phyloP scores from a whole-genome alignment of 2,329 filamentous ascomycete genomes.

The Metarhizium album region DNA sequence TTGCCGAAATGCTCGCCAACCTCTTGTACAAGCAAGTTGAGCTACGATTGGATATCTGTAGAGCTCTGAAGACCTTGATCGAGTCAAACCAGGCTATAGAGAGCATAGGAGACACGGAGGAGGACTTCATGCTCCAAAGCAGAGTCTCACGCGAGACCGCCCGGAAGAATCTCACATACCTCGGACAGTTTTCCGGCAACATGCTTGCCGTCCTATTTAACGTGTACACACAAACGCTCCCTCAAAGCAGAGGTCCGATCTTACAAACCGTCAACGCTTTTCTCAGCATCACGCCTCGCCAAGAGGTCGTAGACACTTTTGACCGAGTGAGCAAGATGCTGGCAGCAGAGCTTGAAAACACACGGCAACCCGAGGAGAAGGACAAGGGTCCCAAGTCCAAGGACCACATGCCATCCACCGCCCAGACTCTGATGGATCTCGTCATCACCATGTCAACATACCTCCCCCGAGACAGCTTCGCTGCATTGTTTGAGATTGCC shows the following conservation, averaged over 20 bases:
- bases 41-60: slow-evolving; percentile 77
- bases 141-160: slow-evolving; percentile 67
- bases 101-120: slow-evolving; percentile 54
- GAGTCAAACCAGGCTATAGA: slow-evolving; percentile 83
- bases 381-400: slow-evolving; percentile 50
- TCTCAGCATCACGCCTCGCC: slow-evolving; percentile 70
- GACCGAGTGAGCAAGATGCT: slow-evolving; percentile 78
- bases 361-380: slow-evolving; percentile 45
- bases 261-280: slow-evolving; percentile 92
- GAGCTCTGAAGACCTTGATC: slow-evolving; percentile 72
- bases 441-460: slow-evolving; percentile 95
- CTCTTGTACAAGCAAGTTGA: slow-evolving; percentile 87
- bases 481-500: slow-evolving; percentile 76
- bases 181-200: slow-evolving; percentile 72
- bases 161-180: slow-evolving; percentile 67
- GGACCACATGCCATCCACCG: slow-evolving; percentile 78
- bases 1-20: slow-evolving; percentile 85
- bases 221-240: slow-evolving; percentile 92
- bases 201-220: slow-evolving; percentile 97
- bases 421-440: slow-evolving; percentile 91
- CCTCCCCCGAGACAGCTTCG: slow-evolving; percentile 76
- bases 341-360: slow-evolving; percentile 53
- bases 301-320: slow-evolving; percentile 81
- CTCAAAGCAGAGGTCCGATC: slow-evolving; percentile 82
- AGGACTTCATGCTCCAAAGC: slow-evolving; percentile 66